Evolutionary conservation across 208 protist species (phyloP).

Genomic region (Leishmania gerbilli): DNA sequence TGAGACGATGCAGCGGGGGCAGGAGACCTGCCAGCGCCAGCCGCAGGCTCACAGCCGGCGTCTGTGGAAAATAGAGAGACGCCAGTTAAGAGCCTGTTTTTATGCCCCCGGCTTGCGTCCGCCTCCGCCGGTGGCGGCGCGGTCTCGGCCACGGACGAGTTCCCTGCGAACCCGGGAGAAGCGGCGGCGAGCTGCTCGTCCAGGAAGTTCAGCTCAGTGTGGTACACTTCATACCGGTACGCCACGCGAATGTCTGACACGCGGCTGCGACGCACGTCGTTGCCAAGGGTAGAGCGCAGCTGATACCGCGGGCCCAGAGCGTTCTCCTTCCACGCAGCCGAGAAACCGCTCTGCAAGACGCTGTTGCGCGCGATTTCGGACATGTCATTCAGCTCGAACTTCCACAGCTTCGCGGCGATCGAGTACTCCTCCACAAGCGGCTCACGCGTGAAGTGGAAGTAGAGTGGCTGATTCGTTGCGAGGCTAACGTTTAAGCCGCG

Average conservation of each 20-base stretch:
- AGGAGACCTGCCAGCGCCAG: background rate
- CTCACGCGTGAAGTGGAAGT: slow-evolving; percentile 95
- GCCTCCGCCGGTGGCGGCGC: background rate
- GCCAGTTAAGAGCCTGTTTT: background rate
- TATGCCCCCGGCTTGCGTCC: background rate
- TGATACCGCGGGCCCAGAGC: slow-evolving; percentile 94
- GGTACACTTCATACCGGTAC: slow-evolving; percentile 95
- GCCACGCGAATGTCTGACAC: slow-evolving; percentile 96
- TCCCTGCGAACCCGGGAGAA: background rate
- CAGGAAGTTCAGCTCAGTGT: slow-evolving; percentile 89
- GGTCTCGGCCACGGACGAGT: background rate
- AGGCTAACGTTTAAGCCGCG: slow-evolving; percentile 97
- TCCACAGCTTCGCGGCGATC: slow-evolving; percentile 97
- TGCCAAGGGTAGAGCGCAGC: slow-evolving; percentile 86
- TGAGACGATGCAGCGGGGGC: slow-evolving; percentile 16
- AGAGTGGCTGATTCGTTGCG: slow-evolving; percentile 97
- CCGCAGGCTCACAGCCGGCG: background rate
- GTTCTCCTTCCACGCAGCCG: slow-evolving; percentile 91
- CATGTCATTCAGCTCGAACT: slow-evolving; percentile 96
- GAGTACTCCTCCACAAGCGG: slow-evolving; percentile 99
- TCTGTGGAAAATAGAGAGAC: background rate
- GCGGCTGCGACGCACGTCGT: slow-evolving; percentile 95
- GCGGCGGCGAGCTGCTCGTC: slow-evolving; percentile 61
- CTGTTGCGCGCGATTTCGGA: slow-evolving; percentile 99
- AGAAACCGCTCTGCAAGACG: slow-evolving; percentile 96